Percentiles rank a stretch among this genome's conserved stretches.
These are phyloP conservation scores for Yamadazyma friedrichii DNA, from an alignment of 1,139 yeast genomes.

Conservation along the genomic window DNA sequence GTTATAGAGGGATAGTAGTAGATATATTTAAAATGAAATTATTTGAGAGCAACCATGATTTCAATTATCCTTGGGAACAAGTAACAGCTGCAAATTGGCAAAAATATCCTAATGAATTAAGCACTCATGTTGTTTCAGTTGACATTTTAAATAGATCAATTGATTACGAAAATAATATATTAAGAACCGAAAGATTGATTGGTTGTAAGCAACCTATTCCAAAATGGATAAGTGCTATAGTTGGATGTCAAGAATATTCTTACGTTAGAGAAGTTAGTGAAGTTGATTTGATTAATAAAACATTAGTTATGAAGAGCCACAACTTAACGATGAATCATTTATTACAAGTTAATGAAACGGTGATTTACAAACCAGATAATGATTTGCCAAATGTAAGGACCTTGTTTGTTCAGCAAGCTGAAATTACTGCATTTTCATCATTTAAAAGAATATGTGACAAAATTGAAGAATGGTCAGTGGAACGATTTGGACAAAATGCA, in stretches of 20 bases:
- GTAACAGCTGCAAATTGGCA: conserved; percentile 97
- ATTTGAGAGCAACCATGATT: conserved; percentile 65
- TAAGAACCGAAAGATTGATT: conserved; percentile 82
- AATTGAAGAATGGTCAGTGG: conserved; percentile 90
- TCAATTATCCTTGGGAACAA: conserved; percentile 88
- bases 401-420: conserved; percentile 76
- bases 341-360: conserved; percentile 82
- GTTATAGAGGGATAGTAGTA: background rate
- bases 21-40: conserved; percentile 60
- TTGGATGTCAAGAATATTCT: conserved; percentile 73
- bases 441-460: conserved; percentile 70
- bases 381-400: conserved; percentile 52
- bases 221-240: conserved; percentile 68
- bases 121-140: conserved; percentile 94
- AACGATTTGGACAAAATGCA: conserved; percentile 87
- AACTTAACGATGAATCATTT: conserved; percentile 81
- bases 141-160: conserved; percentile 79
- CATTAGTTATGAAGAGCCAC: conserved; percentile 77
- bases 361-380: conserved; percentile 70
- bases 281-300: conserved; percentile 65
- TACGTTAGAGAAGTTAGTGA: conserved; percentile 89
- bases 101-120: conserved; percentile 89
- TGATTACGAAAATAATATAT: conserved; percentile 50
- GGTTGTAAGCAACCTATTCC: conserved; percentile 91
- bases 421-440: conserved; percentile 80